Evolutionary conservation across 768 basidiomycete genomes (phyloP).

Genomic region (Hydnum rufescens): DNA sequence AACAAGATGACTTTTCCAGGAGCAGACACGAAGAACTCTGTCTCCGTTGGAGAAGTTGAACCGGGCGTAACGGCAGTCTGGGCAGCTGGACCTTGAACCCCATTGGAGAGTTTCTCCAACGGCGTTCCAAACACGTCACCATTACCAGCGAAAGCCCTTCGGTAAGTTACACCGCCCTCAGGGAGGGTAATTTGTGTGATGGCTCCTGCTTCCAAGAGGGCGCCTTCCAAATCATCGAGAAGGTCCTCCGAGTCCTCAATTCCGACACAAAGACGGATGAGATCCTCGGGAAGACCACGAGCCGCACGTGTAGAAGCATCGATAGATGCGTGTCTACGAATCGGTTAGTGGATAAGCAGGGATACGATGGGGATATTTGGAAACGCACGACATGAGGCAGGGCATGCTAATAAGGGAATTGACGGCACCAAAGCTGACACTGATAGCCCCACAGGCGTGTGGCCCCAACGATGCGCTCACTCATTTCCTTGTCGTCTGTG

Average conservation of each 20-base stretch:
- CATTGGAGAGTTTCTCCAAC: slow-evolving; percentile 11
- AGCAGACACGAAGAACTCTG: slow-evolving; percentile 65
- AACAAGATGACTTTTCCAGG: slow-evolving; percentile 97
- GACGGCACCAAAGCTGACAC: slow-evolving; percentile 93
- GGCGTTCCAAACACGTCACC: slow-evolving; percentile 8
- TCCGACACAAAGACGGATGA: slow-evolving; percentile 94
- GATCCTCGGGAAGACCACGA: slow-evolving; percentile 92
- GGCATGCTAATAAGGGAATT: slow-evolving; percentile 99
- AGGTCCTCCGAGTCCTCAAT: slow-evolving; percentile 91
- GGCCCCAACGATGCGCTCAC: slow-evolving; percentile 81
- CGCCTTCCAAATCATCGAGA: slow-evolving; percentile 84
- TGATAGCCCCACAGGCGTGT: slow-evolving; percentile 93
- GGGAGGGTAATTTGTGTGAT: slow-evolving; percentile 30
- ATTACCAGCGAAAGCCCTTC: background rate
- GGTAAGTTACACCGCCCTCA: slow-evolving; percentile 23
- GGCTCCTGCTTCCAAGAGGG: slow-evolving; percentile 80
- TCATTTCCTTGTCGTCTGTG: slow-evolving; percentile 76
- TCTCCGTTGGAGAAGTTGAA: slow-evolving; percentile 1
- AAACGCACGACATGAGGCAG: slow-evolving; percentile 93
- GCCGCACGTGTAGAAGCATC: slow-evolving; percentile 89
- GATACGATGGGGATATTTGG: background rate
- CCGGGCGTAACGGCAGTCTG: background rate
- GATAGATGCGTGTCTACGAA: slow-evolving; percentile 87
- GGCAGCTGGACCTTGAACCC: background rate
- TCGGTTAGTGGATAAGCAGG: slow-evolving; percentile 6